A percentile compares a stretch with the other conserved stretches of the same genome.
phyloP scores from a whole-genome alignment of 805 yeast genomes.

The Dipodascus geniculatus region DNA sequence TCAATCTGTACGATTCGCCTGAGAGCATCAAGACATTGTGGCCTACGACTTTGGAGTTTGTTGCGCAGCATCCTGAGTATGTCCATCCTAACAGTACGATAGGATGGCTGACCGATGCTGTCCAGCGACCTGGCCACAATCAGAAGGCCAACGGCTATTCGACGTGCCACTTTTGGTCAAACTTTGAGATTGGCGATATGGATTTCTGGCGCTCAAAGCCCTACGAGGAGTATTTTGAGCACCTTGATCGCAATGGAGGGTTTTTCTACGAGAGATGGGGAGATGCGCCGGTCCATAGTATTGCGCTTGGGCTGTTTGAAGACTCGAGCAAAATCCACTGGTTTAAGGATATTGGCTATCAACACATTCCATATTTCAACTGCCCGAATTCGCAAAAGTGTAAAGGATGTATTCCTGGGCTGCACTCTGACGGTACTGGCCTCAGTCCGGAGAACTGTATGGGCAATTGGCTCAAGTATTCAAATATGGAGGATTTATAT shows the following conservation, averaged over 20 bases:
- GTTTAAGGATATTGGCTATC: slow-evolving; percentile 78
- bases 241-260: slow-evolving; percentile 60
- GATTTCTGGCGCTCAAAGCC: slow-evolving; percentile 65
- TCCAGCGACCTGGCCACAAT: slow-evolving; percentile 34
- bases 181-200: slow-evolving; percentile 77
- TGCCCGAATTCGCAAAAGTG: slow-evolving; percentile 54
- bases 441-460: slow-evolving; percentile 63
- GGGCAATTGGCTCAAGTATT: slow-evolving; percentile 43
- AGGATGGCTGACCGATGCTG: slow-evolving; percentile 44
- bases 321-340: slow-evolving; percentile 63
- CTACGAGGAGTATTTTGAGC: slow-evolving; percentile 50
- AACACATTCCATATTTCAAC: slow-evolving; percentile 60
- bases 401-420: slow-evolving; percentile 39
- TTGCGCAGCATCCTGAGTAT: slow-evolving; percentile 45
- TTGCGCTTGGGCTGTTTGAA: slow-evolving; percentile 64
- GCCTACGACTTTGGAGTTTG: slow-evolving; percentile 54
- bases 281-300: slow-evolving; percentile 80
- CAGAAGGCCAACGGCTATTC: slow-evolving; percentile 41
- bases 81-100: slow-evolving; percentile 48
- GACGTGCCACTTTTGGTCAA: slow-evolving; percentile 86
- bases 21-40: slow-evolving; percentile 51
- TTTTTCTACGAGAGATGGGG: slow-evolving; percentile 91
- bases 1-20: slow-evolving; percentile 59
- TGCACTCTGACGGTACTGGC: slow-evolving; percentile 39
- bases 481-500: not conserved